phyloP scores from a whole-genome alignment of 78 protist genomes.

The Parvularia atlantis region DNA sequence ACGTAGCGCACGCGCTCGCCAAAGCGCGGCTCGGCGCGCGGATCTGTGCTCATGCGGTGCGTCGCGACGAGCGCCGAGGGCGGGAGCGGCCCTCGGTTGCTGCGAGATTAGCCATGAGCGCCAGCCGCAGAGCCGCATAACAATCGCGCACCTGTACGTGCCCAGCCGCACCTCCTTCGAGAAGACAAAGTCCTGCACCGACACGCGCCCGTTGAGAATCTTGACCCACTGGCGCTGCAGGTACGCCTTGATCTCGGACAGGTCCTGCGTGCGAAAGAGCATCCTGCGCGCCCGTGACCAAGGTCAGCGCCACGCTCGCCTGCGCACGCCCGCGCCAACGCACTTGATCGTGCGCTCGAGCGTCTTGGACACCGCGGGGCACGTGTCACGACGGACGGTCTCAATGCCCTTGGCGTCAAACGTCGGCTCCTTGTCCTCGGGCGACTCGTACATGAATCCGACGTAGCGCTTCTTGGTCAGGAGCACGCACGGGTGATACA shows the following conservation, averaged over 20 bases:
- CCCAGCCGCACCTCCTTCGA: constrained; percentile 72
- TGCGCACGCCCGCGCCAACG: background rate
- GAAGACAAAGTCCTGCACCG: constrained; percentile 61
- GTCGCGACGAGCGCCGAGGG: constrained; percentile 60
- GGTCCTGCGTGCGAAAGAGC: constrained; percentile 58
- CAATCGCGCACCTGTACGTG: background rate
- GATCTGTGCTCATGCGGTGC: constrained; percentile 55
- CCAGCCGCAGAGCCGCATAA: background rate
- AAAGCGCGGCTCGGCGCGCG: constrained; percentile 62
- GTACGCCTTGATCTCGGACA: constrained; percentile 55
- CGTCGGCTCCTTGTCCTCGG: constrained; percentile 30
- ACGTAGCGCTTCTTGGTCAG: constrained; percentile 88
- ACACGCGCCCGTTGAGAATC: constrained; percentile 36
- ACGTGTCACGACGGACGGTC: constrained; percentile 80
- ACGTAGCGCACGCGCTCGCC: constrained; percentile 71
- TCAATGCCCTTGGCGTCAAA: constrained; percentile 93
- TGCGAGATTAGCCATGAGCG: too few species aligned
- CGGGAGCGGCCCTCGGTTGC: too few species aligned
- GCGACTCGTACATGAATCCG: constrained; percentile 63
- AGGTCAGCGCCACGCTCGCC: background rate
- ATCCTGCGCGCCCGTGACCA: constrained; percentile 26
- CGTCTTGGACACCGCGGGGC: constrained; percentile 63
- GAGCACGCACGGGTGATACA: constrained; percentile 84
- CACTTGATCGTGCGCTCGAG: constrained; percentile 21
- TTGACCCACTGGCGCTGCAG: constrained; percentile 40